Conservation (phyloP, 2,329 filamentous ascomycete genomes). For the Trichoderma asperellum region DNA sequence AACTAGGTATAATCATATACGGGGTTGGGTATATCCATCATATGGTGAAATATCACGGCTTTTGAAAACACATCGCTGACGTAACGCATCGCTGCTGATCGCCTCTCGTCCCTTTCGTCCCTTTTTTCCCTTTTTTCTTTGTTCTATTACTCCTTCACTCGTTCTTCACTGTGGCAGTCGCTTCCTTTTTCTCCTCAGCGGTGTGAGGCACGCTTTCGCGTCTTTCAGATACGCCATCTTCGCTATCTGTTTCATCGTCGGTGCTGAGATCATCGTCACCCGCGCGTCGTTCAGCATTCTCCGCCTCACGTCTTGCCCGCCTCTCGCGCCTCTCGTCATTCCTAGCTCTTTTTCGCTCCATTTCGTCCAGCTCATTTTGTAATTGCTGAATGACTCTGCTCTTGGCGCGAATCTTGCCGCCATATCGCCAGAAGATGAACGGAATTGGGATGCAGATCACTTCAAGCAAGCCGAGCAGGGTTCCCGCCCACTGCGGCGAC, state of each 20-base stretch:
- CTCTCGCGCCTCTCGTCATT: conserved; percentile 34
- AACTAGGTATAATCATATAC: neutral
- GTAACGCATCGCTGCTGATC: neutral
- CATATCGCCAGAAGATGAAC: conserved; percentile 73
- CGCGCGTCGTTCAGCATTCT: conserved; percentile 23
- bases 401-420: conserved; percentile 55
- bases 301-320: conserved; percentile 32
- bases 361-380: conserved; percentile 49
- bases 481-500: conserved; percentile 78
- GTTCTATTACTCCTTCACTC: neutral
- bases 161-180: neutral
- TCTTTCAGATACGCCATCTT: neutral
- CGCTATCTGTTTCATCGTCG: neutral
- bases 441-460: conserved; percentile 78
- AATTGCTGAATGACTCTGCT: conserved; percentile 54
- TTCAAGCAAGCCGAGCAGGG: conserved; percentile 73
- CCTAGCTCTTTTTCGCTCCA: conserved; percentile 41
- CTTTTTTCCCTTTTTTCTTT: neutral
- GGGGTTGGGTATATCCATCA: neutral
- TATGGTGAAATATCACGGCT: neutral
- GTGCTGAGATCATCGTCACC: neutral
- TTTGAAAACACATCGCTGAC: neutral
- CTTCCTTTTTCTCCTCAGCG: neutral
- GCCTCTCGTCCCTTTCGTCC: neutral
- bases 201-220: neutral